phyloP scores from a whole-genome alignment of 2,329 filamentous ascomycete genomes.

The Sporothrix protearum region DNA sequence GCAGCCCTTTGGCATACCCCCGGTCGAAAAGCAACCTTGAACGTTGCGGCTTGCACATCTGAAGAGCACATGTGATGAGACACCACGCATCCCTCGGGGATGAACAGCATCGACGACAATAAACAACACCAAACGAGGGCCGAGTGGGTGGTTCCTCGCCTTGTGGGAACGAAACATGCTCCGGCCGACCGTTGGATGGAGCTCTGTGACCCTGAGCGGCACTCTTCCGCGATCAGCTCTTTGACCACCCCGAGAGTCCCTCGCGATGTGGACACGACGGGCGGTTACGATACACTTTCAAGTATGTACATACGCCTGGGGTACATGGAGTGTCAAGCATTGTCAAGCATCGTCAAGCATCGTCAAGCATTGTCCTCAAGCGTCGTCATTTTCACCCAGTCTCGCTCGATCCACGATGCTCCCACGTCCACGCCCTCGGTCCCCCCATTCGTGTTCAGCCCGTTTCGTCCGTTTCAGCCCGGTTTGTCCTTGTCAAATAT shows the following conservation, averaged over 20 bases:
- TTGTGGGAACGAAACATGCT: not conserved
- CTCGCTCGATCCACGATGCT: no score
- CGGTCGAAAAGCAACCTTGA: not conserved
- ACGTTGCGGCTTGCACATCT: not conserved
- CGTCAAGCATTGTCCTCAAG: not conserved
- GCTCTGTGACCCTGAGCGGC: not conserved
- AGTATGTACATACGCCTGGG: not conserved
- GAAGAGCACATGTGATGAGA: conserved; percentile 1
- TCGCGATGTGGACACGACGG: not conserved
- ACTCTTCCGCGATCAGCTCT: not conserved
- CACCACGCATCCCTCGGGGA: not conserved
- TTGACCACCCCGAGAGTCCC: not conserved
- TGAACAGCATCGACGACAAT: not conserved
- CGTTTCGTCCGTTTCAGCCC: not conserved
- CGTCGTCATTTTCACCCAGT: not conserved
- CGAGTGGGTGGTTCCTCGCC: not conserved
- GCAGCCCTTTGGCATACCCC: not conserved
- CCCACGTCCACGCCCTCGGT: not conserved
- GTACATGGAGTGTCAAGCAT: not conserved
- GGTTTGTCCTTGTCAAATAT: not conserved
- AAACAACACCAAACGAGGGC: not conserved
- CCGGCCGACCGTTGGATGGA: not conserved
- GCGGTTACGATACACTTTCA: not conserved
- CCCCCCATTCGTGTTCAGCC: not conserved
- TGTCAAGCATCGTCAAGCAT: not conserved